Evolutionary conservation across 345 rosid genomes (phyloP).

Genomic region (Eutrema yunnanense): DNA sequence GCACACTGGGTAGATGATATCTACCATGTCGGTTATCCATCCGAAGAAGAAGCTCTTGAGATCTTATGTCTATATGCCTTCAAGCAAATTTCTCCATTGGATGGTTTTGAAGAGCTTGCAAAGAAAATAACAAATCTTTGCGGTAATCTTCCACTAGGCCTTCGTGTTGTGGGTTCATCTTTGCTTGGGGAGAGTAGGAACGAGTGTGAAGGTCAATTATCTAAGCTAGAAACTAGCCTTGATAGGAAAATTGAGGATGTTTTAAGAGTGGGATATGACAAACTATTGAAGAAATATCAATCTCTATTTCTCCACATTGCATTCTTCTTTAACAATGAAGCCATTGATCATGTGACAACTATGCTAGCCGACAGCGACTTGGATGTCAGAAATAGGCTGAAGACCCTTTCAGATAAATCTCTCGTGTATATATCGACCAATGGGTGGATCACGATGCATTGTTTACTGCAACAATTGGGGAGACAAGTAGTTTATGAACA

Average conservation of each 20-base stretch:
- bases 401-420: slow-evolving; percentile 13
- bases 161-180: slow-evolving; percentile 23
- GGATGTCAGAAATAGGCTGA: not conserved
- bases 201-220: slow-evolving; percentile 13
- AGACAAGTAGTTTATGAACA: slow-evolving; percentile 8
- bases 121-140: not conserved
- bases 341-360: not conserved
- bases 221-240: slow-evolving; percentile 6
- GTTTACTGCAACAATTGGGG: slow-evolving; percentile 25
- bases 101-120: not conserved
- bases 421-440: not conserved
- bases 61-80: slow-evolving; percentile 6
- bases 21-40: not conserved
- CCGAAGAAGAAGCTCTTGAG: not conserved
- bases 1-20: not conserved
- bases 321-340: slow-evolving; percentile 14
- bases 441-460: slow-evolving; percentile 11
- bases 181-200: not conserved
- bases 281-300: slow-evolving; percentile 1
- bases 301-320: slow-evolving; percentile 32
- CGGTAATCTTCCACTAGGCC: slow-evolving; percentile 28
- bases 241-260: not conserved
- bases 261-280: slow-evolving; percentile 24
- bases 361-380: not conserved
- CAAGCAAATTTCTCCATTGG: not conserved